Evolutionary conservation across 257 asterid genomes (phyloP).

Genomic region (Solanum etuberosum): DNA sequence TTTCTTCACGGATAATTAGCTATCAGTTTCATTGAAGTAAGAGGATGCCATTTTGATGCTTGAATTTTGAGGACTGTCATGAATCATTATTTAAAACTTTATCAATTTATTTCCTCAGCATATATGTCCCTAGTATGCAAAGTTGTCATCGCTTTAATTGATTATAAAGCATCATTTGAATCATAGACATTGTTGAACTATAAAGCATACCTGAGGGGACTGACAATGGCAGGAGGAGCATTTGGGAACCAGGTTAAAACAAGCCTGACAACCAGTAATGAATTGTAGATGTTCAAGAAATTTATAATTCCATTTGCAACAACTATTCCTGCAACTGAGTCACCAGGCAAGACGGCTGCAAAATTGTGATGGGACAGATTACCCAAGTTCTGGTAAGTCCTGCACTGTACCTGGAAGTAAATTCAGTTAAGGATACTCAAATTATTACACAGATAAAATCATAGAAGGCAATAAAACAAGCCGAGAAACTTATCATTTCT

Average conservation of each 20-base stretch:
- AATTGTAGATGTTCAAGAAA: conserved; percentile 78
- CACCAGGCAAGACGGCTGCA: conserved; percentile 86
- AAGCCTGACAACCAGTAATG: conserved; percentile 64
- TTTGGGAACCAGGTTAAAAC: conserved; percentile 93
- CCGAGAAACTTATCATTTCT: not conserved
- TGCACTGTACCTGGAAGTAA: conserved; percentile 34
- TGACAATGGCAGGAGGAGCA: conserved; percentile 77
- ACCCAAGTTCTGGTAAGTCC: conserved; percentile 17
- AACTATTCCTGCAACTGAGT: conserved; percentile 72
- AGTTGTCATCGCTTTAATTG: not conserved
- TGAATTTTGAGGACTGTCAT: not conserved
- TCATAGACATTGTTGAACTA: not conserved
- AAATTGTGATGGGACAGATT: conserved; percentile 32
- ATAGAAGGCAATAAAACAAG: not conserved
- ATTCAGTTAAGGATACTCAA: not conserved
- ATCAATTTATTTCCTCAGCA: not conserved
- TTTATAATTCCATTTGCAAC: conserved; percentile 60
- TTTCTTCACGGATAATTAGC: not conserved
- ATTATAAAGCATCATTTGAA: not conserved
- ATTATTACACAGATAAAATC: not conserved
- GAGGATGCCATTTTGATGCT: not conserved
- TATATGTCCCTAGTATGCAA: not conserved
- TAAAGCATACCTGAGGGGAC: conserved; percentile 62
- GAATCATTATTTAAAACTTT: not conserved
- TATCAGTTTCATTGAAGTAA: not conserved